Base-by-base conservation (phyloP, 2,329 filamentous ascomycete genomes). In the Diaporthe longicolla region DNA sequence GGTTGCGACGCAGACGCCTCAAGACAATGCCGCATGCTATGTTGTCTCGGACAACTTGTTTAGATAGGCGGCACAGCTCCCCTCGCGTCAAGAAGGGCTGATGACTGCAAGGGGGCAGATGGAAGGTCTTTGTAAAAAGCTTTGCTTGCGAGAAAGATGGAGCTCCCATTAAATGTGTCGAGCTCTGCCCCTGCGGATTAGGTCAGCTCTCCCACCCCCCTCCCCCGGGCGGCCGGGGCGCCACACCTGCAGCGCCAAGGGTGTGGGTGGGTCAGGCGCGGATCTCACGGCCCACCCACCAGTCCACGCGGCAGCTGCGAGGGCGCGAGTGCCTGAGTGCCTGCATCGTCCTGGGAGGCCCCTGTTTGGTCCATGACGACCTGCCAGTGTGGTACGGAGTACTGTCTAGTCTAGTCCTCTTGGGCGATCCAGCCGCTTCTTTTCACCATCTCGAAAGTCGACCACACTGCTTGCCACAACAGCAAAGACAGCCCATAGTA, bases 141-240 rank as follows among this genome's bases (percentile, higher is more conserved):
- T 68, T 29, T 66, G 63, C 45, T 32, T 54, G 63, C 48, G 13
- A 54, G 32, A 68, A 24, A 54, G 32, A 68, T 68, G 63, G 48
- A 68, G 63, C 45, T 37, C 13, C 15, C 35, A 21, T 37, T 19
- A n/a, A 17, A n/a, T 32, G 29, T 17, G 57, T 21, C 57, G 15
- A 29, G 43, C 9, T 50, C 26, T 35, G 48, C 48, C n/a, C 48
- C 19, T 15, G 48, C n/a, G 13, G 63, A 68, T 68, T 68, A 68
- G 63, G 63, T 54, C 63, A 68, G 63, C 63, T 11, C 7, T 26
- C 24, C 21, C n/a, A n/a, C n/a, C 1, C n/a, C n/a, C 29, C 29
- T 5, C 29, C 29, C 29, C 5, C 5, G 29, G 29, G 29, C n/a
- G 48, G 48, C n/a, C n/a, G n/a, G n/a, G n/a, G n/a, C n/a, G 48